Evolutionary conservation across 2,329 filamentous ascomycete genomes (phyloP).

Genomic region (Ophiognomonia clavigignenti-juglandacearum): DNA sequence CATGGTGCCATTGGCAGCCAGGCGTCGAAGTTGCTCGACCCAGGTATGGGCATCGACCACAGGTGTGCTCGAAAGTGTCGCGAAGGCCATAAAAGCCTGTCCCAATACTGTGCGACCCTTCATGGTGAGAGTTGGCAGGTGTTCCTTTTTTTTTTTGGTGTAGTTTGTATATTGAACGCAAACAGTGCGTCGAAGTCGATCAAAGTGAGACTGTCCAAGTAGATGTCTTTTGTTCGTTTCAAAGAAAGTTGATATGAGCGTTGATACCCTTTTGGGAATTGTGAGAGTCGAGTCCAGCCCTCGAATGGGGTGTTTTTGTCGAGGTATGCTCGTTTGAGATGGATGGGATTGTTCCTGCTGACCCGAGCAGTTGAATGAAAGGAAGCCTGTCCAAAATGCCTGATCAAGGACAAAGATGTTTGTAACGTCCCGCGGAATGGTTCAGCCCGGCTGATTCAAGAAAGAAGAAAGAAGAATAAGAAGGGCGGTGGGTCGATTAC

Average conservation of each 20-base stretch:
- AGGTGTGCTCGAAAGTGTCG: conserved; percentile 29
- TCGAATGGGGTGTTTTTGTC: not conserved
- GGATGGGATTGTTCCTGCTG: conserved; percentile 9
- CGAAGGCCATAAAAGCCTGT: conserved; percentile 8
- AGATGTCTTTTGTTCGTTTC: not conserved
- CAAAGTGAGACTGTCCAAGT: not conserved
- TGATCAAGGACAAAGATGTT: conserved; percentile 12
- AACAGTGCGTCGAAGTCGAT: conserved; percentile 6
- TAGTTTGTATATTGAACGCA: not conserved
- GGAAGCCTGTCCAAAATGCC: conserved; percentile 1
- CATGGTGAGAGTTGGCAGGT: conserved; percentile 3
- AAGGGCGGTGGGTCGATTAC: conserved; percentile 9
- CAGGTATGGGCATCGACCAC: conserved; percentile 63
- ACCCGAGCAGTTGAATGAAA: conserved; percentile 5
- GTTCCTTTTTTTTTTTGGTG: not conserved
- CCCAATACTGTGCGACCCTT: conserved; percentile 3
- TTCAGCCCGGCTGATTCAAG: conserved; percentile 17
- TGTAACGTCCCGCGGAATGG: conserved; percentile 15
- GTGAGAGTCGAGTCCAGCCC: not conserved
- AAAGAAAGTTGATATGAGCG: not conserved
- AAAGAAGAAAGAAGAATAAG: conserved; percentile 8
- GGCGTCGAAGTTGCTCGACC: conserved; percentile 70
- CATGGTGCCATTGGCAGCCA: conserved; percentile 71
- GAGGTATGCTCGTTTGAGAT: not conserved
- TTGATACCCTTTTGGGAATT: not conserved